phyloP scores from a whole-genome alignment of 768 basidiomycete genomes.

The Tephrocybe sp. region DNA sequence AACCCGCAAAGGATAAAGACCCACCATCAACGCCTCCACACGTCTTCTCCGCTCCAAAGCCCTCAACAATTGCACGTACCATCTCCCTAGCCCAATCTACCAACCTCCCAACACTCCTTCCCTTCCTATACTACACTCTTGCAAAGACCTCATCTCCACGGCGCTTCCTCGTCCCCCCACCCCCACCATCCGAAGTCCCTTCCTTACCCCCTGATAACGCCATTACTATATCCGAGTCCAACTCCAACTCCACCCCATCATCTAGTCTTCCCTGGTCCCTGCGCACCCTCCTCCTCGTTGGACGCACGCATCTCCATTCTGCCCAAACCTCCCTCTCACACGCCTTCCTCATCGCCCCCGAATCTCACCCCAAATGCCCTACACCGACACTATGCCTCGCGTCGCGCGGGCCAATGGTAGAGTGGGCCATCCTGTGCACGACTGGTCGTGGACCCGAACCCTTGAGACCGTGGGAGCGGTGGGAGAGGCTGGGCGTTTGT shows the following conservation, averaged over 20 bases:
- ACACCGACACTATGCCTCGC: conserved; percentile 27
- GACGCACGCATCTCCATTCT: conserved; percentile 36
- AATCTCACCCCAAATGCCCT: conserved; percentile 27
- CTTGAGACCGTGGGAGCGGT: conserved; percentile 29
- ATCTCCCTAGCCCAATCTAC: conserved; percentile 41
- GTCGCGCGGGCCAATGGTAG: conserved; percentile 36
- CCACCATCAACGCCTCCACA: neutral
- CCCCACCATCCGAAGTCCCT: conserved; percentile 12
- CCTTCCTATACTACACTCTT: conserved; percentile 49
- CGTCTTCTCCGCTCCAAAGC: neutral
- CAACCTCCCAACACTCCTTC: conserved; percentile 37
- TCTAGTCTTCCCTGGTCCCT: conserved; percentile 34
- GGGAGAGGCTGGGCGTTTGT: conserved; percentile 35
- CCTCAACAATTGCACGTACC: conserved; percentile 40
- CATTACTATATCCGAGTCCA: conserved; percentile 32
- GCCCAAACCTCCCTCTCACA: conserved; percentile 41
- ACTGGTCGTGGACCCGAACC: conserved; percentile 30
- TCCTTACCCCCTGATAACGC: conserved; percentile 25
- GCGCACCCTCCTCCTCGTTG: conserved; percentile 37
- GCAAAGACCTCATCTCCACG: conserved; percentile 33
- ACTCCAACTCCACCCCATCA: conserved; percentile 30
- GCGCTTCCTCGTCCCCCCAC: conserved; percentile 33
- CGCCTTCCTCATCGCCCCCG: conserved; percentile 39
- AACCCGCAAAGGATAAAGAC: neutral
- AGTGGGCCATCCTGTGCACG: conserved; percentile 41